These are phyloP conservation scores for Domatiomyces globalis DNA, from an alignment of 2,329 filamentous ascomycete genomes.

Conservation along the genomic window DNA sequence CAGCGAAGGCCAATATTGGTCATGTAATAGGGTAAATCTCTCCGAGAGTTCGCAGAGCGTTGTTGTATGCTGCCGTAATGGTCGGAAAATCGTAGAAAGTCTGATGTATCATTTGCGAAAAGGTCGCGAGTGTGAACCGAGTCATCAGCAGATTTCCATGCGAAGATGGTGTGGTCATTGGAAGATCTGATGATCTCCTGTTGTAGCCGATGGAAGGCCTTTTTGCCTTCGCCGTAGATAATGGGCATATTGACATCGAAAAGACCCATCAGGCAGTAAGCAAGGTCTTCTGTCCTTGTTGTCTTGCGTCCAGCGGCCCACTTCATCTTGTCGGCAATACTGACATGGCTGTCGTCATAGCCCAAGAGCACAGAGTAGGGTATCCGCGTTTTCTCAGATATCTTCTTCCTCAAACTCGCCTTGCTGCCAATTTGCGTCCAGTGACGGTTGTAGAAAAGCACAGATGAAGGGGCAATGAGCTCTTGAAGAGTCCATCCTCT, in stretches of 20 bases:
- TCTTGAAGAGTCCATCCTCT: constrained; percentile 18
- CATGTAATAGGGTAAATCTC: not conserved
- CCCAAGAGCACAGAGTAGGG: not conserved
- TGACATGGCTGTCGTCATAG: not conserved
- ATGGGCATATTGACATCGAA: constrained; percentile 20
- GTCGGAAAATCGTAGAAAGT: not conserved
- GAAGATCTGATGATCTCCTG: constrained; percentile 21
- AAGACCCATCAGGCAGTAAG: constrained; percentile 21
- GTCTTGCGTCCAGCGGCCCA: constrained; percentile 19
- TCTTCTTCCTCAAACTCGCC: not conserved
- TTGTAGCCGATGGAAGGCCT: constrained; percentile 20
- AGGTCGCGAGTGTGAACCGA: not conserved
- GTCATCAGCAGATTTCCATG: constrained; percentile 3
- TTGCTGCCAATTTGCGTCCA: constrained; percentile 21
- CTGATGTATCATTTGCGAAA: not conserved
- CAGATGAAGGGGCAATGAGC: constrained; percentile 12
- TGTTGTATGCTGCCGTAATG: not conserved
- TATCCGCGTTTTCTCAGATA: not conserved
- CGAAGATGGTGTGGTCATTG: constrained; percentile 15
- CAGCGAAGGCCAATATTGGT: not conserved
- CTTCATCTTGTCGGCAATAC: constrained; percentile 12
- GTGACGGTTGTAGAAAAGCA: constrained; percentile 19
- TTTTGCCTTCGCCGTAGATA: constrained; percentile 21
- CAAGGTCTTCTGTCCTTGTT: constrained; percentile 17
- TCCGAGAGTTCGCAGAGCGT: not conserved